phyloP scores from a whole-genome alignment of 1,284 basidiomycete genomes.

The Afroboletus lepidellus region DNA sequence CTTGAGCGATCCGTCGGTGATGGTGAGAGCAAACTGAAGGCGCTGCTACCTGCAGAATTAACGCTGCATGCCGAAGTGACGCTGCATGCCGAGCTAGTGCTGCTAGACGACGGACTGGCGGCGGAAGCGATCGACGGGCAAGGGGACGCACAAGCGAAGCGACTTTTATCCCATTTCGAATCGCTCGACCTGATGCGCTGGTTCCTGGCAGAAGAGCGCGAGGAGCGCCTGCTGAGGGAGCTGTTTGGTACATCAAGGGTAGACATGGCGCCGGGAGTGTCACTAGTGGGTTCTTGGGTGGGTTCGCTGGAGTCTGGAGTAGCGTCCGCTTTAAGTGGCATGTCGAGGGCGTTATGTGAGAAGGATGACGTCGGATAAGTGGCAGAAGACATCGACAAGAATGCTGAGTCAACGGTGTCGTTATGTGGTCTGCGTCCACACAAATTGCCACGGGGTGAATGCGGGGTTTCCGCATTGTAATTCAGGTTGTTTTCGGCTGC shows the following conservation, averaged over 20 bases:
- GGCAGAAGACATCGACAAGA: slow-evolving; percentile 23
- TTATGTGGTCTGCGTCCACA: slow-evolving; percentile 26
- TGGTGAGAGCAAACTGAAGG: slow-evolving; percentile 17
- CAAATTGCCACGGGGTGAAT: slow-evolving; percentile 28
- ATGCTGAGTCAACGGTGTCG: slow-evolving; percentile 21
- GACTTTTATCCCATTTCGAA: slow-evolving; percentile 29
- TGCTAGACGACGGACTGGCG: slow-evolving; percentile 23
- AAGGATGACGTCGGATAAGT: slow-evolving; percentile 34
- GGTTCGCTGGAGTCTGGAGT: slow-evolving; percentile 17
- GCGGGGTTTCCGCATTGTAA: slow-evolving; percentile 35
- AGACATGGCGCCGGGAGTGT: slow-evolving; percentile 24
- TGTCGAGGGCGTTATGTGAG: slow-evolving; percentile 31
- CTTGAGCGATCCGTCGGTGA: slow-evolving; percentile 41
- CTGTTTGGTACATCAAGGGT: slow-evolving; percentile 24
- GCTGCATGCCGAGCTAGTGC: slow-evolving; percentile 24
- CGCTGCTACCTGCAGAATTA: slow-evolving; percentile 13
- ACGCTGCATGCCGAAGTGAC: slow-evolving; percentile 25
- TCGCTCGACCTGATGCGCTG: slow-evolving; percentile 26
- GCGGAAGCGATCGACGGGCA: slow-evolving; percentile 28
- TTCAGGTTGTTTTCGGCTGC: slow-evolving; percentile 24
- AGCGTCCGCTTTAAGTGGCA: slow-evolving; percentile 32
- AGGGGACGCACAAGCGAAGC: slow-evolving; percentile 31
- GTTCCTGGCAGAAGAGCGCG: slow-evolving; percentile 30
- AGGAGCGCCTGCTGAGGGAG: slow-evolving; percentile 31
- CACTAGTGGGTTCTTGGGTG: slow-evolving; percentile 16